Evolutionary conservation across 345 rosid species (phyloP), one percentile per base, ranked within the genome.

Genomic region (Chamaenerion angustifolium): DNA sequence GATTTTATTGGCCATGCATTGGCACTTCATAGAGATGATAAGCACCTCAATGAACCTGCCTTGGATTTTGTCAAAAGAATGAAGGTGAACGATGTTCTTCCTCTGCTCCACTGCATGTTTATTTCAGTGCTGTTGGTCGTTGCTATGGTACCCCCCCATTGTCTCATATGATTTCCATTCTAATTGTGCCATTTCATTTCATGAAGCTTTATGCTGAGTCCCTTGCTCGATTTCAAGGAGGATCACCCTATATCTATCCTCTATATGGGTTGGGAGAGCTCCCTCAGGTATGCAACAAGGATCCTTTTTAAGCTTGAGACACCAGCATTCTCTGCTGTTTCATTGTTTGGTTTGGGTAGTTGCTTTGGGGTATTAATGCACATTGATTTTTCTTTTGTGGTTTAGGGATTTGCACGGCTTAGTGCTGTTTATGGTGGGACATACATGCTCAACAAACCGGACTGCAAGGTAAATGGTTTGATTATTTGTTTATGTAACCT

Each of bases 341-440:
- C 37, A 31, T 1, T 31, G 1, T 31, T 31, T 31, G 37, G 37
- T 1, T 21, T 31, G 37, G 37, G 37, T 31, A 31, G 5, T 7
- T 31, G 37, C 37, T 31, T 31, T 31, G 0, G 5, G 37, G 37
- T 31, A 31, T 8, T 31, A 31, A 31, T 31, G 37, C 37, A 4
- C 37, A 31, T 1, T 31, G 37, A 31, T 31, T 31, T 31, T 31
- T 31, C 37, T 7, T 61, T 25, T 27, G 46, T 54, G 51, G 51
- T 41, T 46, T 59, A 87, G 93, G 98, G 88, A 56, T 87, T 87
- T 78, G 96, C 98, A 51, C 76, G 96, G 46, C 98, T 92, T 61
- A 87, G 95, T 71, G 98, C 96, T 64, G 96, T 87, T 49, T 87
- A 82, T 68, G 98, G 98, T 56, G 96, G 96, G 52, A 92, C 98